Conservation (phyloP, 257 asterid species). For the Mentha longifolia region DNA sequence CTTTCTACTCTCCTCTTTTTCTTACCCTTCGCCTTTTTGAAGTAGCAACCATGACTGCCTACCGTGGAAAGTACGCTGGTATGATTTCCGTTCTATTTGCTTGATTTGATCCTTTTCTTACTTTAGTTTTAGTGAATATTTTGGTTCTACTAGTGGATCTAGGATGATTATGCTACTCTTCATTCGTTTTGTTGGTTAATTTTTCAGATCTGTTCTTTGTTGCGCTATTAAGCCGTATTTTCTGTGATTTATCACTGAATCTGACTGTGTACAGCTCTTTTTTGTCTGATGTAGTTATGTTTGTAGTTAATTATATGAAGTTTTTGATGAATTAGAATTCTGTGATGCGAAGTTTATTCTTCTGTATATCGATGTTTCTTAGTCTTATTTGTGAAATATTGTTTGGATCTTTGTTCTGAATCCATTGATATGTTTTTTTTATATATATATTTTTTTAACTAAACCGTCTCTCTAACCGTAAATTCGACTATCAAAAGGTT, state of each 20-base stretch:
- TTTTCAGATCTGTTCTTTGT: conserved; percentile 33
- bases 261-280: neutral
- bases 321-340: neutral
- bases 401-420: conserved; percentile 1
- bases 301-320: neutral
- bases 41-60: conserved; percentile 62
- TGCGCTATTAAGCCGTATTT: neutral
- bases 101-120: neutral
- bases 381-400: neutral
- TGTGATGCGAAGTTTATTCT: neutral
- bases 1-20: neutral
- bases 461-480: neutral
- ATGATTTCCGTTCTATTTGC: neutral
- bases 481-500: neutral
- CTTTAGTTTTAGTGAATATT: neutral
- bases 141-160: conserved; percentile 22
- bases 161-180: neutral
- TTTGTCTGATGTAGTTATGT: neutral
- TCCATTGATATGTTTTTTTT: neutral
- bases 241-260: neutral
- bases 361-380: neutral
- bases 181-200: conserved; percentile 7
- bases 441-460: too few relatives aligned
- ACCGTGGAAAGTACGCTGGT: conserved; percentile 91
- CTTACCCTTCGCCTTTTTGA: neutral